These are phyloP conservation scores for Venturia carpophila DNA, from an alignment of 2,329 filamentous ascomycete species.

Conservation along the genomic window DNA sequence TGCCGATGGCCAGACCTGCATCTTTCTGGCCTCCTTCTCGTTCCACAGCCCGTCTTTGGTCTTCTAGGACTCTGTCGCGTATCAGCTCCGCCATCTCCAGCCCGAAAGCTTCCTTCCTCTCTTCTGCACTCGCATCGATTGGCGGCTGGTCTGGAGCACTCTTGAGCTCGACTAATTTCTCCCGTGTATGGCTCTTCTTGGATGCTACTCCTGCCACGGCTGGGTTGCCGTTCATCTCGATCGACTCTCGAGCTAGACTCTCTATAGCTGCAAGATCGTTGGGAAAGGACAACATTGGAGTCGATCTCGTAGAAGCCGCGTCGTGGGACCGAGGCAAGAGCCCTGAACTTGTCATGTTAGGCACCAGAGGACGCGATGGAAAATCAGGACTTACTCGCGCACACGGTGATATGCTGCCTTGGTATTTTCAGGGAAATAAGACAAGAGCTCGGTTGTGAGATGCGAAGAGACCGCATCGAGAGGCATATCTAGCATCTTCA, in stretches of 20 bases:
- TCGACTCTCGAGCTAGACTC: background rate
- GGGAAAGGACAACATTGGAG: background rate
- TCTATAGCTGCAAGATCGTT: background rate
- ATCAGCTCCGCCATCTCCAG: background rate
- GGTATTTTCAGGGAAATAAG: background rate
- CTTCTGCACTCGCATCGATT: background rate
- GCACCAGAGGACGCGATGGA: background rate
- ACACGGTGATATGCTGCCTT: background rate
- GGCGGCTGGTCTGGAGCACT: background rate
- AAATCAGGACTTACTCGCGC: slow-evolving; percentile 2
- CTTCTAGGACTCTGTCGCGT: background rate
- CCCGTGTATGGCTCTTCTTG: background rate
- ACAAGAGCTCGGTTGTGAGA: background rate
- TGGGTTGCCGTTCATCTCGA: background rate
- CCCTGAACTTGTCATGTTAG: slow-evolving; percentile 9
- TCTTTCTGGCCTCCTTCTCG: background rate
- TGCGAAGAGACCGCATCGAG: background rate
- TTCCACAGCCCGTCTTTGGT: background rate
- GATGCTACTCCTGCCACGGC: background rate
- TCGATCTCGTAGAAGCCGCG: slow-evolving; percentile 8
- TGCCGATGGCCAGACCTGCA: background rate
- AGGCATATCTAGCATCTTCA: slow-evolving; percentile 4
- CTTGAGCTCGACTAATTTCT: background rate
- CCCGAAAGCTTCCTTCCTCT: background rate
- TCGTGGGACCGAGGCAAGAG: background rate